A percentile compares a stretch with the other conserved stretches of the same genome.
These are phyloP conservation scores for Pelargonium exstipulatum DNA, from an alignment of 441 rosid genomes.

Conservation along the genomic window DNA sequence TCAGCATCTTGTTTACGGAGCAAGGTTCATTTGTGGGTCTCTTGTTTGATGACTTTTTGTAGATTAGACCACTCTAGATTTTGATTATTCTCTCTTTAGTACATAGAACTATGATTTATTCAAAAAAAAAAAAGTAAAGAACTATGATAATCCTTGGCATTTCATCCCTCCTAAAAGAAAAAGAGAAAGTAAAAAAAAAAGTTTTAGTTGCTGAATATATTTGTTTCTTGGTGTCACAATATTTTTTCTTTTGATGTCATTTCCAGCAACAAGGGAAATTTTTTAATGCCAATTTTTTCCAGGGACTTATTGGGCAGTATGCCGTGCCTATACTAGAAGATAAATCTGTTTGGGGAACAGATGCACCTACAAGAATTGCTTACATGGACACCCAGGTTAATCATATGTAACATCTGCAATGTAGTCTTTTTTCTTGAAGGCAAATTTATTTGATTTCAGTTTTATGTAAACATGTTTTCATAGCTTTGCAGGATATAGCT, in stretches of 20 bases:
- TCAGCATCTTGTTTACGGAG: not conserved
- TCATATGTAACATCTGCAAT: not conserved
- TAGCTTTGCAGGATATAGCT: constrained; percentile 64
- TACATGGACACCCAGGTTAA: constrained; percentile 92
- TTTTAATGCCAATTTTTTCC: constrained; percentile 3
- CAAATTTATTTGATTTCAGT: not conserved
- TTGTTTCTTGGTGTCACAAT: not conserved
- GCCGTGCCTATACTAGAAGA: constrained; percentile 93
- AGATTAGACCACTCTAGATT: not conserved
- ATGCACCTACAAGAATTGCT: constrained; percentile 90
- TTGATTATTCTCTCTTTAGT: not conserved
- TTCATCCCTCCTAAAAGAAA: no score
- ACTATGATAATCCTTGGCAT: no score
- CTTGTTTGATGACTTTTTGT: not conserved
- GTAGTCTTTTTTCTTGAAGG: constrained; percentile 5
- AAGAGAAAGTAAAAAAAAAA: no score
- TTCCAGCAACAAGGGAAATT: not conserved
- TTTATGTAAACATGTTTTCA: constrained; percentile 14
- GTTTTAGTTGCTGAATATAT: no score
- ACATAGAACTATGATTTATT: not conserved
- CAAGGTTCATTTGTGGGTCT: constrained; percentile 1
- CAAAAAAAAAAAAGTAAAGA: no score
- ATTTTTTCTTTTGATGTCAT: not conserved
- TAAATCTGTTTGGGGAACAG: constrained; percentile 96
- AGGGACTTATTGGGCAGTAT: constrained; percentile 95